Base-by-base conservation (phyloP, 257 asterid genomes). In the Capsicum baccatum region DNA sequence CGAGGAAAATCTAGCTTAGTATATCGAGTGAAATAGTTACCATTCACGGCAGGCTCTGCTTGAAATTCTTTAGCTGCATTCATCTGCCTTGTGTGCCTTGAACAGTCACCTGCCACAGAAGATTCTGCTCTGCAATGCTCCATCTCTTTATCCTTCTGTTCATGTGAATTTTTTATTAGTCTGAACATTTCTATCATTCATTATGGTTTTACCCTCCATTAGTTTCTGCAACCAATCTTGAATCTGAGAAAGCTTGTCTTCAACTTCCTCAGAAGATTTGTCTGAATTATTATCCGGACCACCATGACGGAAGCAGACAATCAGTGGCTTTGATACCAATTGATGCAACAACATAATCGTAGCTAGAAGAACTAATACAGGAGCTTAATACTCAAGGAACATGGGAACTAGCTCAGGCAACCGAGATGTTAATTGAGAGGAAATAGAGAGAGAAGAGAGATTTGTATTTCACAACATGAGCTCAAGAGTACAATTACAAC, bases 381-480 rank as follows among this genome's bases (percentile, higher is more conserved):
- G 11, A 66, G 73, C 73, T 64, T 64, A 66, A 33, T 66, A 13
- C 73, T 66, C 73, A 10, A 33, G n/a, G 73, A 66, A 66, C n/a
- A 66, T 66, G 19, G 73, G 47, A 66, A 33, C 48, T 13, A 33
- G 33, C 73, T 66, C 39, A 14, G 73, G 10, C 33, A 66, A 6
- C n/a, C 10, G 19, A 66, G 73, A 66, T 12, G 73, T 12, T 33
- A 64, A n/a, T 64, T 64, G 71, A 64, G 5, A 1, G 42, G 42
- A 63, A 63, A 26, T 63, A 10, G 21, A 11, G 15, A 26, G 17
- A 54, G 44, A 44, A 44, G 17, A 35, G 44, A 33, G n/a, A 66
- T 66, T 63, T 66, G 73, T 66, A 66, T 66, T 35, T 26, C 47
- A 33, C 33, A 13, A 33, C 73, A 33, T 66, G 48, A 66, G 47